Evolutionary conservation across 768 basidiomycete genomes (phyloP).

Genomic region (Leccinum subgranulosum): DNA sequence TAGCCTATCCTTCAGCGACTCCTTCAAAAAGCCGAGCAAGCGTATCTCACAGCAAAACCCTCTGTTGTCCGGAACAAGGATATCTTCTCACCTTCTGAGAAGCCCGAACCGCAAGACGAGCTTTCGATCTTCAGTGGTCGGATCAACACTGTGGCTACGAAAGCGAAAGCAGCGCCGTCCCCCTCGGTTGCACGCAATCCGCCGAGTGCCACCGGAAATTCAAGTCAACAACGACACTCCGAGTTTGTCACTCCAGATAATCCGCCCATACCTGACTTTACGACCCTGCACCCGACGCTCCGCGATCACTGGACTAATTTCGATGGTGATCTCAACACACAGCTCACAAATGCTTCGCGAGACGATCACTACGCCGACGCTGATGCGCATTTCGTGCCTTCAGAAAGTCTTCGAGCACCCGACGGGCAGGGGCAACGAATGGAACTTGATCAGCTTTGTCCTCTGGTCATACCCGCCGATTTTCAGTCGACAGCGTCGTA

Average conservation of each 20-base stretch:
- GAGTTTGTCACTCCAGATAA: conserved; percentile 29
- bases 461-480: conserved; percentile 22
- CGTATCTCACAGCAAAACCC: conserved; percentile 47
- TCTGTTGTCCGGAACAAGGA: conserved; percentile 44
- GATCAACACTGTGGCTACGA: conserved; percentile 60
- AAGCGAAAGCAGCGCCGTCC: conserved; percentile 33
- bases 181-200: conserved; percentile 6
- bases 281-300: conserved; percentile 52
- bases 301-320: conserved; percentile 55
- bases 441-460: conserved; percentile 22
- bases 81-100: conserved; percentile 53
- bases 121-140: conserved; percentile 75
- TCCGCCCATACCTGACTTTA: conserved; percentile 31
- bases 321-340: conserved; percentile 50
- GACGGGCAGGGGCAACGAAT: conserved; percentile 10
- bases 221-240: conserved; percentile 22
- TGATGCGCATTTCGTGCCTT: conserved; percentile 14
- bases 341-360: conserved; percentile 39
- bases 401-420: conserved; percentile 4
- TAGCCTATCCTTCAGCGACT: conserved; percentile 67
- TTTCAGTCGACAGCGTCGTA: conserved; percentile 8
- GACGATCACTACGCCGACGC: conserved; percentile 25
- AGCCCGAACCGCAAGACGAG: conserved; percentile 57
- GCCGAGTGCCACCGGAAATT: conserved; percentile 23
- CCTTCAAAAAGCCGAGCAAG: conserved; percentile 56